Percentiles rank a stretch among this genome's conserved stretches.
phyloP scores from a whole-genome alignment of 2,329 filamentous ascomycete species.

The Cladosporium sp. region DNA sequence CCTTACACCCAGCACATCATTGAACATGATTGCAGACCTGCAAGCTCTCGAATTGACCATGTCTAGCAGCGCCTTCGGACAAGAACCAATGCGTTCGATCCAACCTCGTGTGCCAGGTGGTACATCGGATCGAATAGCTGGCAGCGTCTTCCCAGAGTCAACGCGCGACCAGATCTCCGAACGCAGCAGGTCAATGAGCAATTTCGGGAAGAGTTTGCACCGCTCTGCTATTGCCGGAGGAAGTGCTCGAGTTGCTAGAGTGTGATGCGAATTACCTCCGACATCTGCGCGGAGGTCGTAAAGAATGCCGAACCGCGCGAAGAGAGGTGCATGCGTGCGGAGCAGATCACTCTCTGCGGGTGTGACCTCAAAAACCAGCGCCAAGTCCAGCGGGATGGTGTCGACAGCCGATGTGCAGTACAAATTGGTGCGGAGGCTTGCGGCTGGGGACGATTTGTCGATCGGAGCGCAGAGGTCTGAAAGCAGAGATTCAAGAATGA shows the following conservation, averaged over 20 bases:
- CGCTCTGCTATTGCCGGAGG: conserved; percentile 74
- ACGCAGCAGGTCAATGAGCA: conserved; percentile 74
- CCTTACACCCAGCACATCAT: conserved; percentile 61
- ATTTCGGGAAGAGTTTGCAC: conserved; percentile 68
- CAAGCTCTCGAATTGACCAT: conserved; percentile 75
- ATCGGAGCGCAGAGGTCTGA: conserved; percentile 50
- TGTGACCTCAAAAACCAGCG: conserved; percentile 66
- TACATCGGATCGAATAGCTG: conserved; percentile 1
- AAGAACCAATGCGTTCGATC: conserved; percentile 65
- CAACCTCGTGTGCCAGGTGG: conserved; percentile 43
- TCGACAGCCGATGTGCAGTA: conserved; percentile 31
- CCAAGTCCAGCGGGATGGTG: conserved; percentile 44
- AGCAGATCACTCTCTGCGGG: conserved; percentile 62
- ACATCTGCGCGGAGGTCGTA: conserved; percentile 52
- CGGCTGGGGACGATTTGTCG: not conserved
- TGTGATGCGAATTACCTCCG: not conserved
- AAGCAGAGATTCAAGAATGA: conserved; percentile 74
- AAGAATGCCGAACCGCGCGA: conserved; percentile 72
- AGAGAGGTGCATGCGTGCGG: conserved; percentile 53
- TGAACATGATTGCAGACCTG: conserved; percentile 83
- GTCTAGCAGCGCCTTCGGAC: conserved; percentile 74
- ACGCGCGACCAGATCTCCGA: conserved; percentile 64
- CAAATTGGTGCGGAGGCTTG: conserved; percentile 7
- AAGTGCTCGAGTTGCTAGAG: conserved; percentile 54
- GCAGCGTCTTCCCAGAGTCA: not conserved